These are phyloP conservation scores for Trypanosoma boissoni DNA, from an alignment of 208 protist species.

Conservation along the genomic window DNA sequence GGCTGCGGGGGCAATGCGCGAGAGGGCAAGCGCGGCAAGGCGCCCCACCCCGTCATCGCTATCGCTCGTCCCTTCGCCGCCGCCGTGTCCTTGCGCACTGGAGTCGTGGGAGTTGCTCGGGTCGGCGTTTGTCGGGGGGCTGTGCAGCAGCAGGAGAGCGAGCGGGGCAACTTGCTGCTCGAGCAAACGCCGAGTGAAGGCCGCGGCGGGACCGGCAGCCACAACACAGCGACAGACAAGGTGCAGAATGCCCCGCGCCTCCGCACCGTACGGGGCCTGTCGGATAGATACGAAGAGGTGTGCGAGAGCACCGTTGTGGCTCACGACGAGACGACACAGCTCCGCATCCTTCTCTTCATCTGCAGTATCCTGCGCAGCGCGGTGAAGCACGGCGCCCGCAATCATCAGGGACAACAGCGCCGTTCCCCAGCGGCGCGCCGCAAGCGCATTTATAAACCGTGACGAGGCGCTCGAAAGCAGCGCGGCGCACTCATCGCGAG, in stretches of 20 bases:
- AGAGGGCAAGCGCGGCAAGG: constrained; percentile 23
- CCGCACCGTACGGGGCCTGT: neutral
- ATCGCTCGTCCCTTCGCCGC: constrained; percentile 6
- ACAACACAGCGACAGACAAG: constrained; percentile 25
- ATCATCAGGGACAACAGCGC: constrained; percentile 19
- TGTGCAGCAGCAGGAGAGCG: constrained; percentile 4
- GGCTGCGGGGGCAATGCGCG: constrained; percentile 4
- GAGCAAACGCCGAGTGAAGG: constrained; percentile 4
- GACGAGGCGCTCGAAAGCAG: constrained; percentile 12
- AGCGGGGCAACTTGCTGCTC: constrained; percentile 25
- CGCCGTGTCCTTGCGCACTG: too few relatives aligned
- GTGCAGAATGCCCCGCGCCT: constrained; percentile 12
- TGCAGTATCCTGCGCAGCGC: constrained; percentile 2
- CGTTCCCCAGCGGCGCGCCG: constrained; percentile 10
- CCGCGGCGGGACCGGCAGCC: neutral
- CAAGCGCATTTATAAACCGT: constrained; percentile 14
- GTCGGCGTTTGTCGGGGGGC: too few relatives aligned
- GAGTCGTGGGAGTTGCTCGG: too few relatives aligned
- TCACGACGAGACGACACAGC: neutral
- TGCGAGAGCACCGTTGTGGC: neutral
- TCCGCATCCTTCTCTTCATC: neutral
- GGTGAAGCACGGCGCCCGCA: constrained; percentile 9
- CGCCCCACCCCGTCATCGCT: constrained; percentile 24
- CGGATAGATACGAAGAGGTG: neutral
- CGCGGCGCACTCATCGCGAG: constrained; percentile 2